Evolutionary conservation across 257 asterid species (phyloP), one percentile per base, ranked within the genome.

Genomic region (Plectranthus barbatus): DNA sequence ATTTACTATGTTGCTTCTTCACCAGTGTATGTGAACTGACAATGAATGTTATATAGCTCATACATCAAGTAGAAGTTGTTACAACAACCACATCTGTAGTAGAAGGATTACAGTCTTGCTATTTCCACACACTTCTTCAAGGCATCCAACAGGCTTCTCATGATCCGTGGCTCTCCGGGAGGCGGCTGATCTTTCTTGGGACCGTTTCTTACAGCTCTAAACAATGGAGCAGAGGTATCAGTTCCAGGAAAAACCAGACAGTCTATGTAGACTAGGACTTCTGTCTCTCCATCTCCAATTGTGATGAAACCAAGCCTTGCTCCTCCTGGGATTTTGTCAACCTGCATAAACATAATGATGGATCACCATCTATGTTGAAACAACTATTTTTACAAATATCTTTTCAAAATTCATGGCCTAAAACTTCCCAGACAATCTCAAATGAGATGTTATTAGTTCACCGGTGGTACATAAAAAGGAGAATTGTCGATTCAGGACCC

Each of bases 121-220:
- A 91, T 58, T 72, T 88, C 84, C 9, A 88, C 88, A 58, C 95
- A 88, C 73, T 91, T 91, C 60, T 83, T 83, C n/a, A 91, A 83
- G 75, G 97, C 97, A 14, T 72, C 88, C 33, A 83, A 59, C 1
- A 91, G 85, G 77, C 98, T 83, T 83, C 88, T 80, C 98, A 91
- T 91, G 83, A 91, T 86, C 53, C 98, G 77, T 60, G 86, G 86
- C 67, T 91, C 98, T 44, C 96, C 96, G 0, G 95, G 98, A 45
- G 95, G 79, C 0, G 90, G 33, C 73, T 79, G 62, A 62, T 72
- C 90, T 77, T 74, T 91, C 72, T 8, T 15, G 10, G 82, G 83
- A 20, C 97, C 97, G 58, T 91, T 88, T 72, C 98, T 78, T 58
- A 79, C 70, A 42, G 97, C 97, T 62, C 89, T 80, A 56, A 91